Evolutionary conservation across 192 early-diverging fungal species (phyloP).

Genomic region (Backusella circina): DNA sequence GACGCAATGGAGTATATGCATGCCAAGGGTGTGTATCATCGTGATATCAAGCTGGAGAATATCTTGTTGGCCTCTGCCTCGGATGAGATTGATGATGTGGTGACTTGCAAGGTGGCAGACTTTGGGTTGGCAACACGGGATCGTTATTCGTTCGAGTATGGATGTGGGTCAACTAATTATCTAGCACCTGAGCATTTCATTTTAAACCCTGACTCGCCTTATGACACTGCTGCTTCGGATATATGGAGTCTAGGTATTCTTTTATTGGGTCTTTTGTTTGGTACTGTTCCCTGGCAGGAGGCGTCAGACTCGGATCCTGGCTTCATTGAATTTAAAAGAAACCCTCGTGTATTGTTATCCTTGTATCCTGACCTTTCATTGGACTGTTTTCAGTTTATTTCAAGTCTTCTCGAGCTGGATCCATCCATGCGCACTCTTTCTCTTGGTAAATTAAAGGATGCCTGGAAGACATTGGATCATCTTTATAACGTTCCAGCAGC

Average conservation of each 20-base stretch:
- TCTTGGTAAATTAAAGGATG: slow-evolving; percentile 25
- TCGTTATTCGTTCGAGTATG: slow-evolving; percentile 71
- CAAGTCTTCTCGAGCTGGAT: slow-evolving; percentile 41
- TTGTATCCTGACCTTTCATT: slow-evolving; percentile 45
- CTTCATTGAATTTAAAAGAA: slow-evolving; percentile 46
- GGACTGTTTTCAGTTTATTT: slow-evolving; percentile 37
- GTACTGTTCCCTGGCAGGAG: slow-evolving; percentile 75
- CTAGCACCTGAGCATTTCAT: slow-evolving; percentile 74
- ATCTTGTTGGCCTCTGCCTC: slow-evolving; percentile 49
- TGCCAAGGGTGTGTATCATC: slow-evolving; percentile 78
- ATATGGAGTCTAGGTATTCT: slow-evolving; percentile 79
- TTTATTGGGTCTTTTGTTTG: slow-evolving; percentile 70
- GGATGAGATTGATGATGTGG: slow-evolving; percentile 6
- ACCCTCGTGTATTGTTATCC: slow-evolving; percentile 43
- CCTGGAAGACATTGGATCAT: slow-evolving; percentile 8
- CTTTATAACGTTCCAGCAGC: slow-evolving; percentile 4
- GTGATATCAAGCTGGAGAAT: slow-evolving; percentile 97
- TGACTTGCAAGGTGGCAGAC: slow-evolving; percentile 70
- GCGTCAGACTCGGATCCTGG: slow-evolving; percentile 41
- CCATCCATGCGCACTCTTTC: slow-evolving; percentile 35
- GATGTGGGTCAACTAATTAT: slow-evolving; percentile 87
- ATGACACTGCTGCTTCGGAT: slow-evolving; percentile 65
- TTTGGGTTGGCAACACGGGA: slow-evolving; percentile 89
- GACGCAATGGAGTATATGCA: slow-evolving; percentile 82
- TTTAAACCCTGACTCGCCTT: slow-evolving; percentile 20